These are phyloP conservation scores for Medicago lupulina DNA, from an alignment of 306 rosid genomes.

Conservation along the genomic window DNA sequence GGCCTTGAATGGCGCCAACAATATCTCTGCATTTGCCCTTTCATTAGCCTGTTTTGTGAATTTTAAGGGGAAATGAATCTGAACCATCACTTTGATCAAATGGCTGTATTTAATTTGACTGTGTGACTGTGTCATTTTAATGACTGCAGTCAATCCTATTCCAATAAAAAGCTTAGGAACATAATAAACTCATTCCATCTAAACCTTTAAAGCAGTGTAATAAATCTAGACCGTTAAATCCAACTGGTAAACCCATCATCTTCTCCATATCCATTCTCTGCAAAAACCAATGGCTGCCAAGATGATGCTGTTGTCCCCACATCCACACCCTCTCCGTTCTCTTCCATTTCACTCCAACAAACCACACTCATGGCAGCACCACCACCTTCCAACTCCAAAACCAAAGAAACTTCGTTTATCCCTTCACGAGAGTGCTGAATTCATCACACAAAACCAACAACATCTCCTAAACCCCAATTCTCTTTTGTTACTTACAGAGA, in stretches of 20 bases:
- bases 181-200: background rate
- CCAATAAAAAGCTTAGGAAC: background rate
- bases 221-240: constrained; percentile 12
- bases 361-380: constrained; percentile 40
- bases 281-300: constrained; percentile 42
- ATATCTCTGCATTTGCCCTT: too few relatives aligned
- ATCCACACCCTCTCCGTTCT: constrained; percentile 35
- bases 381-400: constrained; percentile 28
- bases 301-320: constrained; percentile 41
- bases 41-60: too few relatives aligned
- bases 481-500: constrained; percentile 54
- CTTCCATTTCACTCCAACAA: constrained; percentile 36
- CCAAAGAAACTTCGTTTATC: constrained; percentile 51
- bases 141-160: too few relatives aligned
- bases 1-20: too few relatives aligned
- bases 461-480: constrained; percentile 44
- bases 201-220: background rate
- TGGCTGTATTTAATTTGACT: too few relatives aligned
- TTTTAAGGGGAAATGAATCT: too few relatives aligned
- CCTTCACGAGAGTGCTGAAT: constrained; percentile 52
- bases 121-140: too few relatives aligned
- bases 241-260: constrained; percentile 12
- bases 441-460: constrained; percentile 37
- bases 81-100: too few relatives aligned
- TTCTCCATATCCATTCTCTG: constrained; percentile 26